Percentiles rank a stretch among this genome's conserved stretches.
Evolutionary conservation across 2,329 filamentous ascomycete genomes (phyloP).

Genomic region (Claviceps sp.): DNA sequence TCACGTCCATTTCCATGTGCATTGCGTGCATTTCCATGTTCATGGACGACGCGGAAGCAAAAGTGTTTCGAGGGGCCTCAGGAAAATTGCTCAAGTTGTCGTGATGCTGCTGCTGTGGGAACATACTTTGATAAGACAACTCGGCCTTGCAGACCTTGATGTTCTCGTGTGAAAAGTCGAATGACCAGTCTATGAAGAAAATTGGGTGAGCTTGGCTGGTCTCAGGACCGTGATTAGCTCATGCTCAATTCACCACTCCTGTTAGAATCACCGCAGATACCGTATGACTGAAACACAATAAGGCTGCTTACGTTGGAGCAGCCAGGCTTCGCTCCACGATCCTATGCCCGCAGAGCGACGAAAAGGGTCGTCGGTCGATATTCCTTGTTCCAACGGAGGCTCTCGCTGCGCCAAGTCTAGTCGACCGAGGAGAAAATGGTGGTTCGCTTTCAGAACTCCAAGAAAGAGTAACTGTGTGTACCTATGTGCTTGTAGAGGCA

Average conservation of each 20-base stretch:
- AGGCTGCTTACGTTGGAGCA: not conserved
- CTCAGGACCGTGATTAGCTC: not conserved
- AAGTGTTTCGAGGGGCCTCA: constrained; percentile 26
- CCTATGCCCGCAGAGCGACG: not conserved
- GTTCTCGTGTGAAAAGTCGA: not conserved
- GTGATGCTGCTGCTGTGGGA: constrained; percentile 14
- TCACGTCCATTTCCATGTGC: no score
- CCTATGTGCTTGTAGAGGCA: no score
- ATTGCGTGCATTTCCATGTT: constrained; percentile 33
- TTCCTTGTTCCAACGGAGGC: not conserved
- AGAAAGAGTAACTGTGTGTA: not conserved
- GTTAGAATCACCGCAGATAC: not conserved
- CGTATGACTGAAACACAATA: not conserved
- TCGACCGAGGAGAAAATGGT: not conserved
- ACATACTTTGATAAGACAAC: constrained; percentile 1
- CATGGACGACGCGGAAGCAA: constrained; percentile 28
- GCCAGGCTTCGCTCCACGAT: not conserved
- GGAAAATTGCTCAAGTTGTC: constrained; percentile 33
- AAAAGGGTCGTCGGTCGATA: not conserved
- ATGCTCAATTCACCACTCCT: not conserved
- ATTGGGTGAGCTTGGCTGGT: not conserved
- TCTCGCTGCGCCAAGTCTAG: not conserved
- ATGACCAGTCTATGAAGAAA: not conserved
- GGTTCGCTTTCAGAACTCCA: not conserved
- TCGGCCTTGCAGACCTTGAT: constrained; percentile 4